phyloP scores from a whole-genome alignment of 257 asterid species.

The Solanum paucissectum region DNA sequence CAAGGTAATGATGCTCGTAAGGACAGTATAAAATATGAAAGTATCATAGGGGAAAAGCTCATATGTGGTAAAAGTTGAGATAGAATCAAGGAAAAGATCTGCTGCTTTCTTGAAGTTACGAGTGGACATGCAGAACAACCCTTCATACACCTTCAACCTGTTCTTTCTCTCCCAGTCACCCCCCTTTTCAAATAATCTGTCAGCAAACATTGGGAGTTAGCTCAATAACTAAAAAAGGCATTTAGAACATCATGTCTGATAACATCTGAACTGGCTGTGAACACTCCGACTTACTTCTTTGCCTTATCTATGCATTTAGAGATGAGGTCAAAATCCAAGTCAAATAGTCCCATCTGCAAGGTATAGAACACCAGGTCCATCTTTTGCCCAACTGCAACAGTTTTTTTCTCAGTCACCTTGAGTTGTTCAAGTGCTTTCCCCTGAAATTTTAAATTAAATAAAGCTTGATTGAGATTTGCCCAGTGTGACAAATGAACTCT shows the following conservation, averaged over 20 bases:
- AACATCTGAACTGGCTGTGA: neutral
- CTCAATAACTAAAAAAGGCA: neutral
- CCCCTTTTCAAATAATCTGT: conserved; percentile 96
- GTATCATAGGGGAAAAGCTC: conserved; percentile 86
- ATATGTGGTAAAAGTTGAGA: conserved; percentile 96
- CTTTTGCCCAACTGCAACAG: conserved; percentile 98
- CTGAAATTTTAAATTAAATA: conserved; percentile 26
- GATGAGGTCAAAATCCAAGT: conserved; percentile 88
- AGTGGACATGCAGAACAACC: conserved; percentile 89
- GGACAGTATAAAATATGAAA: conserved; percentile 78
- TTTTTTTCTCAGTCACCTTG: conserved; percentile 80
- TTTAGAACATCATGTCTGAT: neutral
- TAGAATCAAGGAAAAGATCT: conserved; percentile 80
- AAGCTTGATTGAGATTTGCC: neutral
- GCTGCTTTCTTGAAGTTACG: conserved; percentile 96
- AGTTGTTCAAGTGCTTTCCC: conserved; percentile 95
- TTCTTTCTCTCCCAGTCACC: conserved; percentile 98
- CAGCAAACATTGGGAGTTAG: conserved; percentile 2
- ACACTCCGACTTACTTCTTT: conserved; percentile 45
- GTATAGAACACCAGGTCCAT: conserved; percentile 94
- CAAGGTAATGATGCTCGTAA: conserved; percentile 79
- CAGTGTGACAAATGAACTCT: neutral
- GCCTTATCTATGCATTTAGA: conserved; percentile 95
- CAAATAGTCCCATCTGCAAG: conserved; percentile 70
- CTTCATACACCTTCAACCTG: conserved; percentile 90